A percentile compares a stretch with the other conserved stretches of the same genome.
phyloP scores from a whole-genome alignment of 345 rosid species.

The Geranium rotundifolium region DNA sequence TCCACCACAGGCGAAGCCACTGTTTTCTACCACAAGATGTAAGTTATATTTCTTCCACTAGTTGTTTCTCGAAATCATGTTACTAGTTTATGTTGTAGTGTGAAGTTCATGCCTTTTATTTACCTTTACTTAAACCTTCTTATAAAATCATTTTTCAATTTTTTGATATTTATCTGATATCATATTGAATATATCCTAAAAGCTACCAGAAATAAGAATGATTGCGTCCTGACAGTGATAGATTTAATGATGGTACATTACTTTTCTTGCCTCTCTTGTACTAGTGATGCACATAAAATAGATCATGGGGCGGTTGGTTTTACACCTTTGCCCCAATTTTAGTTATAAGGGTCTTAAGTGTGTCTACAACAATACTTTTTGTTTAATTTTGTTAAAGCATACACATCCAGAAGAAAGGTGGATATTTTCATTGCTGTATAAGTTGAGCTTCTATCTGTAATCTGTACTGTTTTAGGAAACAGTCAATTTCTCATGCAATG shows the following conservation, averaged over 20 bases:
- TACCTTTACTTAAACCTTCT: too few species aligned
- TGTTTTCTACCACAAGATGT: conserved; percentile 11
- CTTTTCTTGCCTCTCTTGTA: background rate
- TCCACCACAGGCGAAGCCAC: conserved; percentile 9
- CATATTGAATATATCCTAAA: background rate
- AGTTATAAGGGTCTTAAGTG: background rate
- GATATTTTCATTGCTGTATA: too few species aligned
- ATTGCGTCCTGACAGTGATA: background rate
- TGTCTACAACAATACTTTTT: background rate
- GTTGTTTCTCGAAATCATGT: background rate
- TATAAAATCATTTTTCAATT: too few species aligned
- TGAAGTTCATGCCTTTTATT: too few species aligned
- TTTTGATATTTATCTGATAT: too few species aligned
- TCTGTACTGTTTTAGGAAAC: background rate
- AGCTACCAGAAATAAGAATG: too few species aligned
- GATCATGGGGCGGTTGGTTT: background rate
- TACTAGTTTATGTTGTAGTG: background rate
- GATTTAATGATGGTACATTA: background rate
- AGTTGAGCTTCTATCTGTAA: background rate
- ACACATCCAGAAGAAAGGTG: too few species aligned
- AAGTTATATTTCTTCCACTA: background rate
- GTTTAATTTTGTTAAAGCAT: background rate
- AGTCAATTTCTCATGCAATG: background rate
- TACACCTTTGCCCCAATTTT: background rate
- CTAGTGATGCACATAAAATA: conserved; percentile 1